These are phyloP conservation scores for Apiospora aurea DNA, from an alignment of 2,329 filamentous ascomycete species.

Conservation along the genomic window DNA sequence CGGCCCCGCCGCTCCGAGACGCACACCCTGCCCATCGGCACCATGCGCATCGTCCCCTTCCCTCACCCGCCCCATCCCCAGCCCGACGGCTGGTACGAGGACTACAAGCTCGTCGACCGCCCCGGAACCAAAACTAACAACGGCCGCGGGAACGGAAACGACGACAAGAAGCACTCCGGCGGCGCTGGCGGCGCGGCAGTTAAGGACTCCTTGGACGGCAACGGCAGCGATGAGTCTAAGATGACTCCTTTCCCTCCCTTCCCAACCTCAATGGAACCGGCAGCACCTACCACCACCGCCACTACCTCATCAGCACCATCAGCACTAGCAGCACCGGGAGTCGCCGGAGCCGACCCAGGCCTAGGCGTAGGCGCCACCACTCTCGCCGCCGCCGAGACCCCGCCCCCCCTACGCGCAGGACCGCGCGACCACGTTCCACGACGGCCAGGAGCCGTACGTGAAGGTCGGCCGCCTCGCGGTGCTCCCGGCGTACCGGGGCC, in stretches of 20 bases:
- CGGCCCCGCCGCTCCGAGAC: slow-evolving; percentile 54
- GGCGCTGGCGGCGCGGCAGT: slow-evolving; percentile 68
- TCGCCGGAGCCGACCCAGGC: slow-evolving; percentile 26
- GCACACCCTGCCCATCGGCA: slow-evolving; percentile 68
- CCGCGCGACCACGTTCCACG: slow-evolving; percentile 58
- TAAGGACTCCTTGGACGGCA: slow-evolving; percentile 71
- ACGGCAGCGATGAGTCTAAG: too few species aligned
- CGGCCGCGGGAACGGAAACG: slow-evolving; percentile 61
- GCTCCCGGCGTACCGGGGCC: slow-evolving; percentile 67
- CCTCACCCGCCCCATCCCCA: slow-evolving; percentile 73
- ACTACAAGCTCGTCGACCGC: slow-evolving; percentile 46
- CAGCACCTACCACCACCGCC: neutral
- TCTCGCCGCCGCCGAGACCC: slow-evolving; percentile 24
- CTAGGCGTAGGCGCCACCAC: slow-evolving; percentile 35
- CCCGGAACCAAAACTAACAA: slow-evolving; percentile 45
- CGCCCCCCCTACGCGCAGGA: slow-evolving; percentile 44
- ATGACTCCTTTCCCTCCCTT: too few species aligned
- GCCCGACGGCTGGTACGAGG: slow-evolving; percentile 56
- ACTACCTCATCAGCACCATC: slow-evolving; percentile 26
- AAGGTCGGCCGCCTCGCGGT: slow-evolving; percentile 84
- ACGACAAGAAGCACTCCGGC: too few species aligned
- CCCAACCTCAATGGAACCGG: too few species aligned
- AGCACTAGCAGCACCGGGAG: slow-evolving; percentile 30
- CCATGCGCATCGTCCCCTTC: slow-evolving; percentile 81
- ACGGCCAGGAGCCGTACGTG: slow-evolving; percentile 76